These are phyloP conservation scores for Barnettozyma wickerhamii DNA, from an alignment of 805 yeast species.

Conservation along the genomic window DNA sequence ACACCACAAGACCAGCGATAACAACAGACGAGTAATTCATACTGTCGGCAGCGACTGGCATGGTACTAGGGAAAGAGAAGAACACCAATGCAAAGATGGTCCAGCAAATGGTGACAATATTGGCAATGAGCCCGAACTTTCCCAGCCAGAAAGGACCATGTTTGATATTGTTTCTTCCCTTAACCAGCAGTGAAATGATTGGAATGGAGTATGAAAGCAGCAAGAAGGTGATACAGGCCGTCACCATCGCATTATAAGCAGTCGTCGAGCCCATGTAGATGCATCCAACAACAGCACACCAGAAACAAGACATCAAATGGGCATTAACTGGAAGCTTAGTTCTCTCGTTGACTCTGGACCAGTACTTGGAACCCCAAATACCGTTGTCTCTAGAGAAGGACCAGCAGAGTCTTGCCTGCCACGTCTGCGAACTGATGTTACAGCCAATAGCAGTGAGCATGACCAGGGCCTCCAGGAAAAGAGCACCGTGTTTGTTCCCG, in stretches of 20 bases:
- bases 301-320: slow-evolving; percentile 47
- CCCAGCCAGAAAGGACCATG: slow-evolving; percentile 72
- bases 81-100: slow-evolving; percentile 54
- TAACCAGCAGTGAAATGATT: slow-evolving; percentile 39
- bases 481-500: slow-evolving; percentile 48
- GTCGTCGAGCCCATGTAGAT: slow-evolving; percentile 62
- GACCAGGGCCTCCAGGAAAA: slow-evolving; percentile 44
- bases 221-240: slow-evolving; percentile 56
- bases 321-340: slow-evolving; percentile 58
- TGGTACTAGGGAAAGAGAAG: slow-evolving; percentile 58
- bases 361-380: slow-evolving; percentile 47
- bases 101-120: slow-evolving; percentile 51
- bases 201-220: slow-evolving; percentile 58
- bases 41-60: slow-evolving; percentile 56
- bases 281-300: slow-evolving; percentile 54
- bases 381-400: slow-evolving; percentile 66
- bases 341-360: slow-evolving; percentile 42
- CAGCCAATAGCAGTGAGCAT: slow-evolving; percentile 54
- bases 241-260: slow-evolving; percentile 62
- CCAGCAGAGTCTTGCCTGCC: slow-evolving; percentile 68
- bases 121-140: slow-evolving; percentile 45
- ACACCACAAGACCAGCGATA: slow-evolving; percentile 41
- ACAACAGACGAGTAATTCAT: slow-evolving; percentile 70
- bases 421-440: slow-evolving; percentile 57
- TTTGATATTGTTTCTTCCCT: slow-evolving; percentile 40